A percentile compares a stretch with the other conserved stretches of the same genome.
These are phyloP conservation scores for Candida awuae DNA, from an alignment of 805 yeast genomes.

Conservation along the genomic window DNA sequence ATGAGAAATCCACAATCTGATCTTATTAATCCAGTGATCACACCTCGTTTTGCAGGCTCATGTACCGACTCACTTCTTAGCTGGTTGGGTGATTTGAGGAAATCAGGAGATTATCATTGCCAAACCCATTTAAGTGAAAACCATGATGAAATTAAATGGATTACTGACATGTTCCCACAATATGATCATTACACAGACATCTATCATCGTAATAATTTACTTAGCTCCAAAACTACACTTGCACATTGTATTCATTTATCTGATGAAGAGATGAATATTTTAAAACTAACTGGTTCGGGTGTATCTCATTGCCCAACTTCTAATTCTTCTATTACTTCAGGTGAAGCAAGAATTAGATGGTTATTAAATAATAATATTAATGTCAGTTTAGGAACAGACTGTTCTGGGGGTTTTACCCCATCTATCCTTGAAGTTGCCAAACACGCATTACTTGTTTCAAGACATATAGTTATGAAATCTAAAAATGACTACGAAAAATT, in stretches of 20 bases:
- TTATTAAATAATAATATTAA: slow-evolving; percentile 57
- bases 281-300: slow-evolving; percentile 53
- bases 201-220: slow-evolving; percentile 54
- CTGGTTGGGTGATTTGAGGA: slow-evolving; percentile 55
- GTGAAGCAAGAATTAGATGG: slow-evolving; percentile 77
- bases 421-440: slow-evolving; percentile 58
- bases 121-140: slow-evolving; percentile 94
- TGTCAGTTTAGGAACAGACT: slow-evolving; percentile 76
- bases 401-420: slow-evolving; percentile 69
- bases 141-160: slow-evolving; percentile 65
- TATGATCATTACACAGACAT: slow-evolving; percentile 65
- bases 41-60: slow-evolving; percentile 92
- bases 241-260: slow-evolving; percentile 85
- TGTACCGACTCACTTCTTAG: slow-evolving; percentile 59
- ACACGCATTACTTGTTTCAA: slow-evolving; percentile 63
- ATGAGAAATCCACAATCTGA: slow-evolving; percentile 45
- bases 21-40: slow-evolving; percentile 62
- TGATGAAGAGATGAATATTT: slow-evolving; percentile 52
- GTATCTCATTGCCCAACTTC: slow-evolving; percentile 92
- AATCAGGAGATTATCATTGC: slow-evolving; percentile 46
- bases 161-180: slow-evolving; percentile 63
- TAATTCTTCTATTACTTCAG: slow-evolving; percentile 80
- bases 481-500: slow-evolving; percentile 41
- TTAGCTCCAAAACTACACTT: slow-evolving; percentile 60
- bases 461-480: slow-evolving; percentile 57